A percentile compares a stretch with the other conserved stretches of the same genome.
Conservation (phyloP, 2,329 filamentous ascomycete species). For the Penicillium crustosum region DNA sequence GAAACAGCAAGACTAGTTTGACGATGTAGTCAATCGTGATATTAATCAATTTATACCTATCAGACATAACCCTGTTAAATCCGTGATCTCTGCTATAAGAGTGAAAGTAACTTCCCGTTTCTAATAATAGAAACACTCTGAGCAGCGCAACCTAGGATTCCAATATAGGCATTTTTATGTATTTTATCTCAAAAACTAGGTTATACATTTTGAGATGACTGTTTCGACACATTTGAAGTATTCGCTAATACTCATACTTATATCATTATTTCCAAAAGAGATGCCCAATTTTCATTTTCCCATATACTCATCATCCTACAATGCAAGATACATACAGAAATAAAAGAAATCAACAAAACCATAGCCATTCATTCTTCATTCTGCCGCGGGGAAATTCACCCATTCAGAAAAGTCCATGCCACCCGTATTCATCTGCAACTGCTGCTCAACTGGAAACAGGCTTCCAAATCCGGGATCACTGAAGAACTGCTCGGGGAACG, state of each 20-base stretch:
- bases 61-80: too few relatives aligned
- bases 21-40: too few relatives aligned
- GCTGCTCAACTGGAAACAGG: constrained; percentile 38
- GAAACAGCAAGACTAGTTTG: too few relatives aligned
- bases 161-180: too few relatives aligned
- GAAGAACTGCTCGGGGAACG: constrained; percentile 41
- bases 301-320: constrained; percentile 1
- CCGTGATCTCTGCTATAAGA: too few relatives aligned
- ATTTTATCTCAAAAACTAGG: too few relatives aligned
- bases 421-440: constrained; percentile 26
- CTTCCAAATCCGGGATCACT: constrained; percentile 35
- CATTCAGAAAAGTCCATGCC: constrained; percentile 44
- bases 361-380: constrained; percentile 13
- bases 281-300: background rate
- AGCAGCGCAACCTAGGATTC: too few relatives aligned
- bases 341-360: background rate
- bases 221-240: background rate
- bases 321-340: constrained; percentile 8
- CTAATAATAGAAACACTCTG: too few relatives aligned
- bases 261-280: background rate
- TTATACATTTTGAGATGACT: too few relatives aligned
- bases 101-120: too few relatives aligned
- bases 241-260: background rate
- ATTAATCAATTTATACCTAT: too few relatives aligned
- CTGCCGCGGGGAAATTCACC: constrained; percentile 37